Evolutionary conservation across 73 alveolate species (phyloP), one percentile per base, ranked within the genome.

Genomic region (Vitrella brassicaformis): DNA sequence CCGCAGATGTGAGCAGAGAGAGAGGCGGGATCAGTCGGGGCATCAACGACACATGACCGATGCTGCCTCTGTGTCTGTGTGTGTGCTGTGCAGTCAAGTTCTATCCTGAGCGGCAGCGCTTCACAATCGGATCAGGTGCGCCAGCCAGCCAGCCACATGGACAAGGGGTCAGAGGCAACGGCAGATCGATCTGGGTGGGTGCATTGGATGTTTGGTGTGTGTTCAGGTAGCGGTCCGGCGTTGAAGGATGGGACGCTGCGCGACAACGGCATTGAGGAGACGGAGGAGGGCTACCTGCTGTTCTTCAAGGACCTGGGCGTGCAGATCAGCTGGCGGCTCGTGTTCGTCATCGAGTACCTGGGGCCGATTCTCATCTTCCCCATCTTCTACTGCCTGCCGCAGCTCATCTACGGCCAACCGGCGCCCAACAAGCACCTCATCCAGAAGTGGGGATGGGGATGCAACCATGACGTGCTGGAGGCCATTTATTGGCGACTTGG

Each of bases 271-370:
- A 32, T 26, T 25, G 32, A 39, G 32, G 79, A 14, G 30, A 30
- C 78, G 27, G 18, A 64, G 14, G 65, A 47, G 30, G 81, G 73
- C 25, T 74, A 65, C 27, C 47, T 71, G 27, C 65, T 88, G 65
- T 28, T 27, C 71, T 82, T 85, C 71, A 93, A 89, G 80, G 97
- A 93, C 68, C 85, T 93, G n/a, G 98, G 98, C 10, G 91, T 92
- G 25, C 92, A 93, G 80, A 89, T 93, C n/a, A 85, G 93, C 73
- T 93, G 95, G 90, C 85, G 85, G 72, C 71, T 84, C 68, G 98
- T 93, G 30, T 93, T 88, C 81, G 70, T 93, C 71, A 79, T 93
- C 47, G 98, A 93, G 85, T 93, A 93, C 75, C 81, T 90, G 68
- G 98, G 98, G 4, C 98, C 98, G 19, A 68, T 88, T 10, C 80